phyloP scores from a whole-genome alignment of 305 asterid species.

The Rubia tinctorum region DNA sequence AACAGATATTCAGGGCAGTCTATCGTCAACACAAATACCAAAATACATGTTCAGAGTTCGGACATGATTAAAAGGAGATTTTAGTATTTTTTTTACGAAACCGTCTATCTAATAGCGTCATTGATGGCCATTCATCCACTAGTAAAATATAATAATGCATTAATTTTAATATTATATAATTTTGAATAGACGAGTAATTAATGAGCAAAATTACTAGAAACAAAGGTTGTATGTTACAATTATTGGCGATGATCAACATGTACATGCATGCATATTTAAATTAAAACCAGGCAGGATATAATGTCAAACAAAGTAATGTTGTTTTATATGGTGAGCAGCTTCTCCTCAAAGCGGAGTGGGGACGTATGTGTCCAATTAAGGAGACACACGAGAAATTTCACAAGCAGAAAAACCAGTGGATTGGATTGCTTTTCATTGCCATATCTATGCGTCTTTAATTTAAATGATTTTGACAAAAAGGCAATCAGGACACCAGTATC shows the following conservation, averaged over 20 bases:
- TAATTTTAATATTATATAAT: too few species aligned
- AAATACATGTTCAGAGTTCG: too few species aligned
- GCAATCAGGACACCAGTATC: constrained; percentile 5
- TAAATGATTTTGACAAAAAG: constrained; percentile 19
- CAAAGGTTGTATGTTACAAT: not conserved
- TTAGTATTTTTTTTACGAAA: too few species aligned
- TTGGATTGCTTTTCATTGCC: constrained; percentile 21
- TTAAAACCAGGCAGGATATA: not conserved
- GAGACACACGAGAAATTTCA: constrained; percentile 35
- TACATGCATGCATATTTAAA: constrained; percentile 1
- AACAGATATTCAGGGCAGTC: too few species aligned
- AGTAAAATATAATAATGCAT: too few species aligned
- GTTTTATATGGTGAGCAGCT: constrained; percentile 6
- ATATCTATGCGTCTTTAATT: constrained; percentile 14
- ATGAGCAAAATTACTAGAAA: too few species aligned
- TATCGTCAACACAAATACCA: too few species aligned
- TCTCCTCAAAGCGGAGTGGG: constrained; percentile 33
- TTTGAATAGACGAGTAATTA: too few species aligned
- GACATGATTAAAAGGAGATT: too few species aligned
- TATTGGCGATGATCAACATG: not conserved
- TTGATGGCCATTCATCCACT: too few species aligned
- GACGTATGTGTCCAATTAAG: constrained; percentile 45
- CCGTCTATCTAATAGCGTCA: too few species aligned
- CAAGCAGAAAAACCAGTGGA: constrained; percentile 33
- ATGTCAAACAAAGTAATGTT: not conserved